Percentiles rank a stretch among this genome's conserved stretches.
phyloP scores from a whole-genome alignment of 495 filamentous ascomycete species.

The Aspergillus biplanus region DNA sequence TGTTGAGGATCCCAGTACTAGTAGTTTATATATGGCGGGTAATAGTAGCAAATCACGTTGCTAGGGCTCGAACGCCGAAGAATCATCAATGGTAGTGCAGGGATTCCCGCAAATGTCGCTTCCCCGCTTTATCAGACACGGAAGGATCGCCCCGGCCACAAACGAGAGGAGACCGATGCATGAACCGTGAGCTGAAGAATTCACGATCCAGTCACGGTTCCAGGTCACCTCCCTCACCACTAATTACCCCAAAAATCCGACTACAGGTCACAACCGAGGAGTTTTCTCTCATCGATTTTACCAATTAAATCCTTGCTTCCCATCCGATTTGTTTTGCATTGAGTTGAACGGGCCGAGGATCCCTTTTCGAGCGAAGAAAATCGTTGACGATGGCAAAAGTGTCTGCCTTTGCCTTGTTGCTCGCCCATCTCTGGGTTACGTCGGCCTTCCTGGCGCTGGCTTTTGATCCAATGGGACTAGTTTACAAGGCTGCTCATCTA shows the following conservation, averaged over 20 bases:
- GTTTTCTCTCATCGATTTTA: too few species aligned
- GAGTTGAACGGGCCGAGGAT: background rate
- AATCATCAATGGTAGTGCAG: too few species aligned
- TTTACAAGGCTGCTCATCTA: constrained; percentile 18
- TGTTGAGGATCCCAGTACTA: too few species aligned
- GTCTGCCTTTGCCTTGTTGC: background rate
- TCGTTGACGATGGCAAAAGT: background rate
- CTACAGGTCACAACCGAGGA: too few species aligned
- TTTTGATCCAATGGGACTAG: constrained; percentile 18
- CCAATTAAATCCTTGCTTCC: too few species aligned
- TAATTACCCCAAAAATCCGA: too few species aligned
- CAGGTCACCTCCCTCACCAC: too few species aligned
- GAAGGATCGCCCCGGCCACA: background rate
- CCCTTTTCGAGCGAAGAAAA: background rate
- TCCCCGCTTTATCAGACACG: background rate
- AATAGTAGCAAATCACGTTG: too few species aligned
- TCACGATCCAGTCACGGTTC: background rate
- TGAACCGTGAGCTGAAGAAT: background rate
- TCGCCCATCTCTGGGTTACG: constrained; percentile 12
- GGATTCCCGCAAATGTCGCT: background rate
- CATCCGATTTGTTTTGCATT: background rate
- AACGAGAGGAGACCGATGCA: too few species aligned
- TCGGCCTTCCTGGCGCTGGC: constrained; percentile 5
- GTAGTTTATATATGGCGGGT: too few species aligned
- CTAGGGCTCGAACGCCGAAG: too few species aligned